Conservation (phyloP, 208 protist species). For the Naegleria fowleri region DNA sequence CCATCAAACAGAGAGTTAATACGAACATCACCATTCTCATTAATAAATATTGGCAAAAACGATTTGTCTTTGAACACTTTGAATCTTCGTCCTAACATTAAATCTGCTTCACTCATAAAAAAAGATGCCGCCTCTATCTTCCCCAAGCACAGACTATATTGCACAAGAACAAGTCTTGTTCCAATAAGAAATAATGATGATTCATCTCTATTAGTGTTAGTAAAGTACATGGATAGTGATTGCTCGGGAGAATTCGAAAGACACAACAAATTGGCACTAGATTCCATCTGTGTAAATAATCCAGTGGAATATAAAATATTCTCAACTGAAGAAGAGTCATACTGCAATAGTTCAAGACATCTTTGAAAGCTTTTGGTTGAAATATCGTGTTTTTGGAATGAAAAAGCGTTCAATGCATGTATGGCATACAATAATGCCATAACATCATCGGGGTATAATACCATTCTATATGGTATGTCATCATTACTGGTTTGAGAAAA, state of each 20-base stretch:
- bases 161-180: neutral
- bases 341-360: neutral
- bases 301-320: neutral
- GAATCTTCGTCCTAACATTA: neutral
- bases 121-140: neutral
- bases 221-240: neutral
- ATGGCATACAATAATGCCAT: neutral
- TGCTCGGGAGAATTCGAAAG: neutral
- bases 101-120: neutral
- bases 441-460: neutral
- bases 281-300: neutral
- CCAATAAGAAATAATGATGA: neutral
- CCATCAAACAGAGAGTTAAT: neutral
- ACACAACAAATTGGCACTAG: neutral
- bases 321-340: neutral
- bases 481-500: neutral
- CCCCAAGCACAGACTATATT: neutral
- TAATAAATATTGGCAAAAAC: neutral
- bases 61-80: neutral
- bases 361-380: neutral
- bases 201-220: neutral
- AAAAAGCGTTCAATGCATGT: neutral
- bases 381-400: neutral
- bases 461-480: neutral
- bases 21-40: neutral